Evolutionary conservation across 2,329 filamentous ascomycete genomes (phyloP).

Genomic region (Neofusicoccum sp.): DNA sequence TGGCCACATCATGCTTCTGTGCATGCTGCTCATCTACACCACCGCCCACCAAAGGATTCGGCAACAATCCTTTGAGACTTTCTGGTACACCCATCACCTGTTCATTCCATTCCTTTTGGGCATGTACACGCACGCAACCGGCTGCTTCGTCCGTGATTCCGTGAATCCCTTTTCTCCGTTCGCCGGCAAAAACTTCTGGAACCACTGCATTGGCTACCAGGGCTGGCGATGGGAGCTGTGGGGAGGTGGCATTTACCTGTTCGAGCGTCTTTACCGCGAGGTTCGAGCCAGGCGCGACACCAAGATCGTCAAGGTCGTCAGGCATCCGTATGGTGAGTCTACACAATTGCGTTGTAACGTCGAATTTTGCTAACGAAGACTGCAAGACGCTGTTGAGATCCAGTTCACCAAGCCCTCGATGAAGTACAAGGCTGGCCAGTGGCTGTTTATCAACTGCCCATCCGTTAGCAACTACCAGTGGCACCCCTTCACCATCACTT

Average conservation of each 20-base stretch:
- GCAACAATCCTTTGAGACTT: constrained; percentile 96
- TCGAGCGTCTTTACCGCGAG: constrained; percentile 88
- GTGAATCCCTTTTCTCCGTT: constrained; percentile 74
- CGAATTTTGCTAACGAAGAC: neutral
- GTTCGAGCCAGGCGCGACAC: constrained; percentile 79
- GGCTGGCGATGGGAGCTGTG: constrained; percentile 97
- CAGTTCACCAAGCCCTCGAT: constrained; percentile 96
- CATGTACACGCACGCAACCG: constrained; percentile 92
- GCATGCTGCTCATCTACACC: constrained; percentile 98
- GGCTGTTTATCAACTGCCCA: constrained; percentile 93
- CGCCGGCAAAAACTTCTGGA: constrained; percentile 78
- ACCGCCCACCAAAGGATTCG: constrained; percentile 90
- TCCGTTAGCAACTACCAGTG: constrained; percentile 86
- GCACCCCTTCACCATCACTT: constrained; percentile 98
- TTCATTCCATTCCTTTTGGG: constrained; percentile 93
- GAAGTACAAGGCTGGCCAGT: constrained; percentile 97
- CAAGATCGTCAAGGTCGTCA: constrained; percentile 88
- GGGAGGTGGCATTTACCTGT: constrained; percentile 79
- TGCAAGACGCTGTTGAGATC: constrained; percentile 84
- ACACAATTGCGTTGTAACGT: neutral
- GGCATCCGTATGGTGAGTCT: constrained; percentile 82
- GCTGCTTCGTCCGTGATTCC: constrained; percentile 92
- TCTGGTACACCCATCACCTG: constrained; percentile 99
- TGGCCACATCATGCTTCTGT: constrained; percentile 96
- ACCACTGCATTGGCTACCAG: constrained; percentile 89